These are phyloP conservation scores for Rhypophila decipiens DNA, from an alignment of 495 filamentous ascomycete genomes.

Conservation along the genomic window DNA sequence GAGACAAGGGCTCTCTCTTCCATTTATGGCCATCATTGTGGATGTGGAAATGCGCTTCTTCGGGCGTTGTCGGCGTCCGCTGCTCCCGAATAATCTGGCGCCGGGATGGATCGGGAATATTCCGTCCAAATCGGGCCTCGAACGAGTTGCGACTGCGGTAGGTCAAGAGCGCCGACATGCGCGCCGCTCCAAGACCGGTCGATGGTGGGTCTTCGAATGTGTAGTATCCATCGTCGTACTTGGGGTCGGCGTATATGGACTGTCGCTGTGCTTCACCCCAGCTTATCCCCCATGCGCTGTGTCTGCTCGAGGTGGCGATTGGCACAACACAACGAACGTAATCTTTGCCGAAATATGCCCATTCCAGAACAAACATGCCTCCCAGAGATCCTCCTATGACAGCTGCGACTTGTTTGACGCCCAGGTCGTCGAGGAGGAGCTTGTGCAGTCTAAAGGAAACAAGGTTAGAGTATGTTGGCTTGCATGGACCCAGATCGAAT, in stretches of 20 bases:
- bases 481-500: not conserved
- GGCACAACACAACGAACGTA: conserved; percentile 89
- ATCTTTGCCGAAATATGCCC: conserved; percentile 91
- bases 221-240: conserved; percentile 97
- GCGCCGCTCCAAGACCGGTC: conserved; percentile 84
- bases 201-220: conserved; percentile 72
- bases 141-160: conserved; percentile 97
- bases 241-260: conserved; percentile 96
- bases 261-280: conserved; percentile 98
- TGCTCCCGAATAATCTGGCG: conserved; percentile 69
- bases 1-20: conserved; percentile 31
- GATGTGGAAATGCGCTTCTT: conserved; percentile 83
- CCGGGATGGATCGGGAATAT: conserved; percentile 77
- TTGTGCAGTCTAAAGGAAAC: conserved; percentile 67
- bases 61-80: conserved; percentile 55
- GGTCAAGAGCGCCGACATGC: conserved; percentile 93
- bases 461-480: conserved; percentile 1
- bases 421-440: conserved; percentile 81
- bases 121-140: conserved; percentile 88
- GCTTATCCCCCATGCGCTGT: conserved; percentile 98
- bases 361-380: conserved; percentile 94
- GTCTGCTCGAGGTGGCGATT: conserved; percentile 88
- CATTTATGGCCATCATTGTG: conserved; percentile 91
- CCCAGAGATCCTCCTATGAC: conserved; percentile 98
- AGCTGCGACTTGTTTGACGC: conserved; percentile 76